These are phyloP conservation scores for Cystobasidium slooffiae DNA, from an alignment of 1,284 basidiomycete genomes.

Conservation along the genomic window DNA sequence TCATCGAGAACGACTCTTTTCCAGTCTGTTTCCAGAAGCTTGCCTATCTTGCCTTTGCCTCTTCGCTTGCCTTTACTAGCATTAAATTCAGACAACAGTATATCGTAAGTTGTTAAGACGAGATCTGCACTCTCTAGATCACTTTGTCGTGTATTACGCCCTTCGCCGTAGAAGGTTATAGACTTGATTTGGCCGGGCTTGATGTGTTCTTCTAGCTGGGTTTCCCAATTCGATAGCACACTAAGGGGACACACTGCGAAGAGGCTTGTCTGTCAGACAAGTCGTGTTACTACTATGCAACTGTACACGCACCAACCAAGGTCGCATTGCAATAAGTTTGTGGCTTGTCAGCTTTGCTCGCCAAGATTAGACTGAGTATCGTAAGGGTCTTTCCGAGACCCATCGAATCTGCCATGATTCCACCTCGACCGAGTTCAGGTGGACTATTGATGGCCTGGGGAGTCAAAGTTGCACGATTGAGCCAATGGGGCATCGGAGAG, in stretches of 20 bases:
- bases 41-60: conserved; percentile 50
- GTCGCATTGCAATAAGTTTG: conserved; percentile 68
- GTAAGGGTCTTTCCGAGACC: conserved; percentile 75
- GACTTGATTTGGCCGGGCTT: conserved; percentile 63
- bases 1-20: conserved; percentile 87
- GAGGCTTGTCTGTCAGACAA: conserved; percentile 13
- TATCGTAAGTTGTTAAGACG: conserved; percentile 88
- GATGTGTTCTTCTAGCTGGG: conserved; percentile 66
- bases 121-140: conserved; percentile 73
- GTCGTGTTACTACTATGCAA: neutral
- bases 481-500: conserved; percentile 54
- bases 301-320: conserved; percentile 68
- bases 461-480: conserved; percentile 75
- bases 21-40: conserved; percentile 73
- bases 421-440: conserved; percentile 76
- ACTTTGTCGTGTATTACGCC: conserved; percentile 66
- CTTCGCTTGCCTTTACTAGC: conserved; percentile 46
- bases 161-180: conserved; percentile 69
- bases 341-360: conserved; percentile 70
- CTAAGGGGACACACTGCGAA: conserved; percentile 80
- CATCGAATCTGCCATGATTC: conserved; percentile 64
- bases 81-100: conserved; percentile 56
- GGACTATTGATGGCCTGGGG: conserved; percentile 64
- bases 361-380: conserved; percentile 74
- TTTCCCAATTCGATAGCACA: conserved; percentile 87